Percentiles rank a stretch among this genome's conserved stretches.
Conservation (phyloP, 2,329 filamentous ascomycete species). For the Fusarium sulawesiense region DNA sequence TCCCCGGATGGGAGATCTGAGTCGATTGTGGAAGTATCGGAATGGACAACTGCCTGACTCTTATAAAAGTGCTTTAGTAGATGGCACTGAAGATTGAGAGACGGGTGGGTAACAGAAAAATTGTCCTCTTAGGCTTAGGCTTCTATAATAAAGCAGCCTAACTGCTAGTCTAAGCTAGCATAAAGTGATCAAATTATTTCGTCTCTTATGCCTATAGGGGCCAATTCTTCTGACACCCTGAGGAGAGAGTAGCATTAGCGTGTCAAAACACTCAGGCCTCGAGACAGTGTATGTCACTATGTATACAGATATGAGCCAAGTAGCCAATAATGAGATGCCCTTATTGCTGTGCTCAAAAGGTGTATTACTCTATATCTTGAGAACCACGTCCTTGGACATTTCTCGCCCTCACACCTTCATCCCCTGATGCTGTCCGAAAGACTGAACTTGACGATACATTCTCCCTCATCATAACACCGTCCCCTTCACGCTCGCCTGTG, state of each 20-base stretch:
- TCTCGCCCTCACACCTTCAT: constrained; percentile 23
- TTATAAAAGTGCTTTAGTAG: neutral
- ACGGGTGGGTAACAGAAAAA: no score
- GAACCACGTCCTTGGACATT: neutral
- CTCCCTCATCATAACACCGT: constrained; percentile 48
- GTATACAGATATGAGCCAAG: neutral
- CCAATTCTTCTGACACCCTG: no score
- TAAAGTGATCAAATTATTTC: no score
- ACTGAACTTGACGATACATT: constrained; percentile 72
- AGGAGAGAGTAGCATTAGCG: neutral
- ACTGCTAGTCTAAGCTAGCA: no score
- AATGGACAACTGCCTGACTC: constrained; percentile 1
- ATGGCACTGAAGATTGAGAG: neutral
- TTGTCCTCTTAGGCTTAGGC: no score
- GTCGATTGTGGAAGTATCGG: constrained; percentile 21
- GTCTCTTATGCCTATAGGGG: no score
- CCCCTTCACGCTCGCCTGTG: constrained; percentile 36
- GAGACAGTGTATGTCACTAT: no score
- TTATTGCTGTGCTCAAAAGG: neutral
- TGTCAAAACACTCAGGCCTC: neutral
- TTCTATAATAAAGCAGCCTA: no score
- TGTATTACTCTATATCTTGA: constrained; percentile 21
- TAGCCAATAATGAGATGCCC: neutral
- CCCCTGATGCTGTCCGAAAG: constrained; percentile 62
- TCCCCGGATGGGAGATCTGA: constrained; percentile 15